phyloP scores from a whole-genome alignment of 345 rosid genomes.

The Dipteronia sinensis region DNA sequence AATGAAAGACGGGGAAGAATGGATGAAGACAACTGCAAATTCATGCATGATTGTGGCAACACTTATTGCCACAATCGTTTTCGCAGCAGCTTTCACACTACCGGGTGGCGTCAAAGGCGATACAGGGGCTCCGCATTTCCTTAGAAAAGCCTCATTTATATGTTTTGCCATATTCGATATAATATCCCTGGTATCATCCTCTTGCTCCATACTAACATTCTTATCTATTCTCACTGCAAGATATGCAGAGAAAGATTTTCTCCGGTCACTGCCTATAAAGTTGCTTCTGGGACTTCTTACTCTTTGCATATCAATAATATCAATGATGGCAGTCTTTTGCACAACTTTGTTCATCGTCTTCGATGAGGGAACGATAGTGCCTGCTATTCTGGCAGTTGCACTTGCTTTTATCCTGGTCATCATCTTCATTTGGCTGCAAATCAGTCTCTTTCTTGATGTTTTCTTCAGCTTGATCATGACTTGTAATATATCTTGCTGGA shows the following conservation, averaged over 20 bases:
- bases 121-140: conserved; percentile 1
- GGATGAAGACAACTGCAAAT: background rate
- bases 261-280: background rate
- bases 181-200: background rate
- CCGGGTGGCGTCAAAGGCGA: conserved; percentile 13
- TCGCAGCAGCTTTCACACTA: conserved; percentile 9
- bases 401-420: background rate
- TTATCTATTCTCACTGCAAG: conserved; percentile 12
- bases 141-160: background rate
- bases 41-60: conserved; percentile 13
- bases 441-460: background rate
- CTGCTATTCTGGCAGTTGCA: background rate
- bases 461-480: too few relatives aligned
- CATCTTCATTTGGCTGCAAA: background rate
- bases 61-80: conserved; percentile 4
- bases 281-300: background rate
- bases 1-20: background rate
- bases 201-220: background rate
- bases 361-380: background rate
- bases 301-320: background rate
- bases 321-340: conserved; percentile 14
- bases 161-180: conserved; percentile 10
- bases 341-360: background rate
- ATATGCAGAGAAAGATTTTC: background rate
- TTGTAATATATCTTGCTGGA: too few relatives aligned